These are phyloP conservation scores for Neohortaea acidophila DNA, from an alignment of 495 filamentous ascomycete species.

Conservation along the genomic window DNA sequence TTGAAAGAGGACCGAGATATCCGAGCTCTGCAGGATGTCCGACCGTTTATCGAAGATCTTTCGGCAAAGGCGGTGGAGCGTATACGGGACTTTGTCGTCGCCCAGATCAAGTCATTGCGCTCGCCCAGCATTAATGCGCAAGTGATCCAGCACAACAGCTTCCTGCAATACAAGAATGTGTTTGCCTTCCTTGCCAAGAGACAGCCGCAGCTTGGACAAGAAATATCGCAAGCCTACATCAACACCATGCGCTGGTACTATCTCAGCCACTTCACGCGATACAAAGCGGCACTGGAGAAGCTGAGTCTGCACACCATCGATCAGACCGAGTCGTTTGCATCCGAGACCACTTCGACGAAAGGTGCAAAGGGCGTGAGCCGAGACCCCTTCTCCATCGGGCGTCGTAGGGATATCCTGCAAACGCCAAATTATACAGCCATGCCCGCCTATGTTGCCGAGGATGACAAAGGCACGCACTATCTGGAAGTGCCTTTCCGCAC, in stretches of 20 bases:
- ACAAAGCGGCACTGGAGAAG: conserved; percentile 66
- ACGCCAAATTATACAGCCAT: conserved; percentile 55
- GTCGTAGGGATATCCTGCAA: conserved; percentile 65
- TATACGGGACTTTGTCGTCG: conserved; percentile 83
- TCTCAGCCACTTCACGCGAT: conserved; percentile 75
- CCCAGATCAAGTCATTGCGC: conserved; percentile 80
- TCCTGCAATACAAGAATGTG: conserved; percentile 74
- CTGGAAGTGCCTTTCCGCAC: conserved; percentile 81
- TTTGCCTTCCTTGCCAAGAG: conserved; percentile 69
- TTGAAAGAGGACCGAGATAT: conserved; percentile 42
- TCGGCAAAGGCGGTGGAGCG: conserved; percentile 82
- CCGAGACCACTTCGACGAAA: conserved; percentile 35
- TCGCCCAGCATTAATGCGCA: conserved; percentile 94
- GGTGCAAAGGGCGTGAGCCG: conserved; percentile 37
- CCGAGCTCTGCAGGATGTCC: conserved; percentile 68
- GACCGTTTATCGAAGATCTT: conserved; percentile 67
- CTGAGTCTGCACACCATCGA: conserved; percentile 71
- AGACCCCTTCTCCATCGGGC: conserved; percentile 76
- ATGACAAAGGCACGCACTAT: conserved; percentile 69
- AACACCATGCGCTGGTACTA: conserved; percentile 99
- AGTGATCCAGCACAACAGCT: conserved; percentile 79
- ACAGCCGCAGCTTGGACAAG: conserved; percentile 62
- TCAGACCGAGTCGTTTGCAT: conserved; percentile 70
- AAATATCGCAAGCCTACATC: conserved; percentile 86
- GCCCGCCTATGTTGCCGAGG: conserved; percentile 70